Evolutionary conservation across 208 protist genomes (phyloP), one percentile per base, ranked within the genome.

Genomic region (Trypanosoma brucei): DNA sequence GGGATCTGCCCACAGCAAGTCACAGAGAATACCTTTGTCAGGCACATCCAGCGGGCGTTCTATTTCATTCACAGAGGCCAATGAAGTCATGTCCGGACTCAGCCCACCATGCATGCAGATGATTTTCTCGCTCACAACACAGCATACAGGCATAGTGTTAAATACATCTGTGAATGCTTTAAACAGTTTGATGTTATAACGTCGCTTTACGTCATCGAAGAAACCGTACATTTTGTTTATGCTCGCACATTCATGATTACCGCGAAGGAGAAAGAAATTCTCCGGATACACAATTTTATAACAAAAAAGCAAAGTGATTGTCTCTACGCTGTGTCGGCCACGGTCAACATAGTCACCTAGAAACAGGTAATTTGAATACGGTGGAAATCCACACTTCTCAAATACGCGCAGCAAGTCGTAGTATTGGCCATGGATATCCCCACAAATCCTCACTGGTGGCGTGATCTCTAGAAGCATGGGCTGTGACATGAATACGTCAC

Each of bases 71-170:
- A 99, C 93, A 45, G 98, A 82, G 4, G 97, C 82, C 55, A 99
- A 75, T 8, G 76, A 81, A 13, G 96, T 88, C 1, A 99, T 75
- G 57, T 99, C 95, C 11, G 98, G 98, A 9, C 92, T 98, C 38
- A 99, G 88, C 34, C 98, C 98, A 46, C 98, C 98, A 68, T 99
- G 98, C 81, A 98, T 98, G 77, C 98, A 99, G 62, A 99, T 99
- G 61, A 99, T 99, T 75, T 99, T 99, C 62, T 99, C 98, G 59
- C 98, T 98, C 44, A 99, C 96, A 40, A 99, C 78, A 3, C 98
- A 98, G 37, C 96, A 97, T 50, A 99, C 88, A n/a, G 98, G 98
- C 65, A 99, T 86, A 73, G 95, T 99, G 81, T 99, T 99, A 80
- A 99, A 99, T 49, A 96, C 97, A 56, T 99, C 98, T 31, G 97